phyloP scores from a whole-genome alignment of 1,139 yeast species.

The Pichia sp. region DNA sequence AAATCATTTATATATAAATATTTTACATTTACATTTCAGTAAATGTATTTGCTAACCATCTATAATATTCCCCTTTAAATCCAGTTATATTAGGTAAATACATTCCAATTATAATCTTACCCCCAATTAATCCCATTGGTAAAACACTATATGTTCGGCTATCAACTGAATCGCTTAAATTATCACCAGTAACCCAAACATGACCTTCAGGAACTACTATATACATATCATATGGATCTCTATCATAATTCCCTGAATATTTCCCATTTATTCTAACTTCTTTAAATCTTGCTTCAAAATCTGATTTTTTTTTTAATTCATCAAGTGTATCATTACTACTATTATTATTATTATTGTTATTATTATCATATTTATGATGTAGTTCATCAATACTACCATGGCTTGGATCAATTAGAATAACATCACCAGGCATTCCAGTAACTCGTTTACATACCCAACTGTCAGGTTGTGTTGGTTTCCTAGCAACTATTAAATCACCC shows the following conservation, averaged over 20 bases:
- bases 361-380: slow-evolving; percentile 3
- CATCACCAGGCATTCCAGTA: slow-evolving; percentile 95
- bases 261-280: slow-evolving; percentile 14
- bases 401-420: slow-evolving; percentile 75
- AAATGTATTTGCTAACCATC: slow-evolving; percentile 14
- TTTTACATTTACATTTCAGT: slow-evolving; percentile 3
- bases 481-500: slow-evolving; percentile 87
- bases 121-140: slow-evolving; percentile 83
- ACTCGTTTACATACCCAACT: slow-evolving; percentile 88
- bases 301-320: not conserved
- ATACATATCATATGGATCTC: slow-evolving; percentile 41
- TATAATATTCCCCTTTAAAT: slow-evolving; percentile 17
- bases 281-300: slow-evolving; percentile 2
- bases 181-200: slow-evolving; percentile 97
- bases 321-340: not conserved
- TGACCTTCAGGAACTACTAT: slow-evolving; percentile 82
- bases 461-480: slow-evolving; percentile 83
- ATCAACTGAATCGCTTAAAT: slow-evolving; percentile 81
- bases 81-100: slow-evolving; percentile 19
- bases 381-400: slow-evolving; percentile 30
- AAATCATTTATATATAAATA: too few relatives aligned
- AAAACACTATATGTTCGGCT: slow-evolving; percentile 82
- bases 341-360: not conserved
- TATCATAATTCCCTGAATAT: slow-evolving; percentile 11
- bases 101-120: slow-evolving; percentile 51